A percentile compares a stretch with the other conserved stretches of the same genome.
Evolutionary conservation across 2,329 filamentous ascomycete species (phyloP).

Genomic region (Kalaharituber pfeilii): DNA sequence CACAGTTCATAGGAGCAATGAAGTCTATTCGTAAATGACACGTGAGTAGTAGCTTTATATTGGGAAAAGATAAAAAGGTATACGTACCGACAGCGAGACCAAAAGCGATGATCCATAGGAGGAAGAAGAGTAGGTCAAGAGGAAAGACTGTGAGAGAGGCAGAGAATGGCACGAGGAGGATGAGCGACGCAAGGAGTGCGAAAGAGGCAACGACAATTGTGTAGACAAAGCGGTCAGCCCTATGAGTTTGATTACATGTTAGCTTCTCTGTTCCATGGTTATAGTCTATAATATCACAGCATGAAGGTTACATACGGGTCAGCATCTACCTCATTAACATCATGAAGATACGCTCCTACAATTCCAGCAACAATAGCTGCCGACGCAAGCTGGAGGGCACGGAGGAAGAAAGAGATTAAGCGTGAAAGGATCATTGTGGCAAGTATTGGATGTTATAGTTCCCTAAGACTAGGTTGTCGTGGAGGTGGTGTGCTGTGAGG

Average conservation of each 20-base stretch:
- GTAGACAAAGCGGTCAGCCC: conserved; percentile 52
- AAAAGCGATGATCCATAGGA: conserved; percentile 54
- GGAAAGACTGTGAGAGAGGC: conserved; percentile 52
- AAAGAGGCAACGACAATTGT: conserved; percentile 52
- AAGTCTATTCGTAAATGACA: conserved; percentile 5
- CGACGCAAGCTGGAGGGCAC: conserved; percentile 48
- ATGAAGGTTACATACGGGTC: conserved; percentile 32
- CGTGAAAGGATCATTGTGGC: conserved; percentile 37
- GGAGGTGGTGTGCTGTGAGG: too few relatives aligned
- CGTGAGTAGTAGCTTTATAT: conserved; percentile 1
- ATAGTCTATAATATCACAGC: too few relatives aligned
- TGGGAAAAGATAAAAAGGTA: background rate
- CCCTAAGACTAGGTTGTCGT: background rate
- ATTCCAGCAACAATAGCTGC: conserved; percentile 55
- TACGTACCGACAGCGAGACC: conserved; percentile 39
- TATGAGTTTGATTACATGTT: background rate
- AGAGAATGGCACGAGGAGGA: conserved; percentile 58
- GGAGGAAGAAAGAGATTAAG: conserved; percentile 40
- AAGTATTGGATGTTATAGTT: background rate
- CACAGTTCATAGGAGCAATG: conserved; percentile 8
- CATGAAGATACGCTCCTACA: conserved; percentile 47
- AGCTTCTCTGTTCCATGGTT: background rate
- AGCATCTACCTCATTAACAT: conserved; percentile 30
- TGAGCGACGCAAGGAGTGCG: conserved; percentile 47
- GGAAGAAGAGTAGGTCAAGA: conserved; percentile 49